Evolutionary conservation across 345 rosid species (phyloP).

Genomic region (Syzygium aqueum): DNA sequence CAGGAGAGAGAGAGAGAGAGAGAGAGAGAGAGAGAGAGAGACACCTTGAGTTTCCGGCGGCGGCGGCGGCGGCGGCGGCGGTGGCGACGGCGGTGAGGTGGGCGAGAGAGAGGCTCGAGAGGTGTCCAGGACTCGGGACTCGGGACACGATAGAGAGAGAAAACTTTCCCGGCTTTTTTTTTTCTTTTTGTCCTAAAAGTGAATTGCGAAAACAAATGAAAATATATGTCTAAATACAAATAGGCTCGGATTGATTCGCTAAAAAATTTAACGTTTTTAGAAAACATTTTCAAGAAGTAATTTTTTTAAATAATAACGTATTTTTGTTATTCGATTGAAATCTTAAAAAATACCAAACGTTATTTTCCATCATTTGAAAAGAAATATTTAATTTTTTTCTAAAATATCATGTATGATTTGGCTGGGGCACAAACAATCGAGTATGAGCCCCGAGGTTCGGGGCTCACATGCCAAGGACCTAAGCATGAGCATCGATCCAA

Average conservation of each 20-base stretch:
- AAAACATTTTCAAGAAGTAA: background rate
- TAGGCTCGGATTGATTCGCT: background rate
- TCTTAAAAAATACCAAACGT: background rate
- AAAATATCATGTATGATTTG: background rate
- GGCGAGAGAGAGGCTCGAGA: background rate
- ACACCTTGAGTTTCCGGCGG: background rate
- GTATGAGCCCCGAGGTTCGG: no score
- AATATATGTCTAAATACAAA: background rate
- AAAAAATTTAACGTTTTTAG: background rate
- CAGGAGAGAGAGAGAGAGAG: background rate
- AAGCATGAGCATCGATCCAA: background rate
- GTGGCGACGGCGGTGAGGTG: background rate
- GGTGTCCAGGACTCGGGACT: background rate
- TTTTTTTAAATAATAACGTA: background rate
- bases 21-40: background rate
- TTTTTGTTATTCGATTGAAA: background rate
- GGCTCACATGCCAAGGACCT: background rate
- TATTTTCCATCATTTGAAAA: background rate
- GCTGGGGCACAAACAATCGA: accelerated
- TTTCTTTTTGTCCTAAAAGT: background rate
- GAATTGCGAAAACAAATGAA: background rate
- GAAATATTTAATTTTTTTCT: background rate
- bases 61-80: background rate
- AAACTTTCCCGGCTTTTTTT: background rate
- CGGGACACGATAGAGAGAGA: background rate